Evolutionary conservation across 78 protist species (phyloP), one percentile per base, ranked within the genome.

Genomic region (Dictyostelium purpureum): DNA sequence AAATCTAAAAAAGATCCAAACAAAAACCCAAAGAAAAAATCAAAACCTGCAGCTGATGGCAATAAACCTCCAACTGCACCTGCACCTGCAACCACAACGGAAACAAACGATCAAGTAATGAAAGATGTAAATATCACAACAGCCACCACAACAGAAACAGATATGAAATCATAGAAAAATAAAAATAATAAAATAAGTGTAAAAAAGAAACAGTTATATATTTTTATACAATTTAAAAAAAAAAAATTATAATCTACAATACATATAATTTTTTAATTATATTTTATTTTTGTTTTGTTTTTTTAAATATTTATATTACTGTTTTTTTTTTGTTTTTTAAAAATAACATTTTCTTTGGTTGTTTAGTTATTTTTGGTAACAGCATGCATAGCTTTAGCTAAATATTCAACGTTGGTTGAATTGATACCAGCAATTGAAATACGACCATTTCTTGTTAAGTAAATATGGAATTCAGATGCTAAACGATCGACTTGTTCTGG

Each of bases 391-490:
- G 98, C 97, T 28, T 69, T 40, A 1, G 97, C 98, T 1, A 98
- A 57, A 89, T 96, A 89, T 61, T 66, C 94, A 61, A 97, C 97
- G 75, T 95, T 98, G 24, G 10, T 18, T 12, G 95, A 19, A 56
- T 67, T 95, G 71, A 98, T 75, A 66, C 99, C 99, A 18, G 99
- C 98, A 88, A 99, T 98, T n/a, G 93, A 81, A 81, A 99, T 98
- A 37, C 99, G 96, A 31, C 99, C 99, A 47, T 77, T 77, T n/a
- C 59, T 24, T 33, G 95, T 74, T 95, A 99, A 67, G 80, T 97
- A 99, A 38, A 99, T 40, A 87, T 79, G 90, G 81, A 74, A 66
- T 66, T 97, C 74, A 26, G 61, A 51, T 40, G 18, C 71, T 56
- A 98, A 40, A 54, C 45, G 73, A 47, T 96, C 94, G 52, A 85